These are phyloP conservation scores for Boletus coccyginus DNA, from an alignment of 768 basidiomycete genomes.

Conservation along the genomic window DNA sequence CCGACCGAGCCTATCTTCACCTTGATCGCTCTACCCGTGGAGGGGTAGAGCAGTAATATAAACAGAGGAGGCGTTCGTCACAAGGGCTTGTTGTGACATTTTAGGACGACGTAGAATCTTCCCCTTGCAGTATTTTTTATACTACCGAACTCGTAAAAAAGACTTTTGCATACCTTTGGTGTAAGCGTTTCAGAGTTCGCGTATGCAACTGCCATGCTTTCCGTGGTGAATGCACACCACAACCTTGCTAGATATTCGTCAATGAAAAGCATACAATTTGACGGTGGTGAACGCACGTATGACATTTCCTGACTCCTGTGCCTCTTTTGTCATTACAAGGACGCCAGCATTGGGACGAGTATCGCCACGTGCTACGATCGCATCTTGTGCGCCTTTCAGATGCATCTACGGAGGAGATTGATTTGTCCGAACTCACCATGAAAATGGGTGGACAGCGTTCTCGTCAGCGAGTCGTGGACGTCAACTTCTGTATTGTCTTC, in stretches of 20 bases:
- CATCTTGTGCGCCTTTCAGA: constrained; percentile 27
- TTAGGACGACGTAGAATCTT: constrained; percentile 32
- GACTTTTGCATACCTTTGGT: constrained; percentile 49
- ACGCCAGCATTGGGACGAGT: constrained; percentile 56
- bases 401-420: neutral
- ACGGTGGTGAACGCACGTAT: constrained; percentile 25
- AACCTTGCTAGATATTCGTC: constrained; percentile 48
- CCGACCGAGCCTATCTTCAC: neutral
- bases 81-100: neutral
- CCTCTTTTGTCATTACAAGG: constrained; percentile 55
- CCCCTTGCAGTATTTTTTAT: constrained; percentile 27
- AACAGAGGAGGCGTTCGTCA: constrained; percentile 37
- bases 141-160: neutral
- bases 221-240: constrained; percentile 84
- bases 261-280: neutral
- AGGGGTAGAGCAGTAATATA: constrained; percentile 57
- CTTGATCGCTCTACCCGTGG: constrained; percentile 10
- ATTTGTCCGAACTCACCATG: constrained; percentile 41
- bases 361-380: constrained; percentile 39
- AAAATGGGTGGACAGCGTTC: constrained; percentile 46
- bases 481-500: constrained; percentile 38
- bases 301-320: constrained; percentile 23
- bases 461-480: constrained; percentile 52
- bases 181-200: constrained; percentile 50
- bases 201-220: constrained; percentile 79